Conservation (phyloP, 1,284 basidiomycete species). For the Coriolopsis trogii region DNA sequence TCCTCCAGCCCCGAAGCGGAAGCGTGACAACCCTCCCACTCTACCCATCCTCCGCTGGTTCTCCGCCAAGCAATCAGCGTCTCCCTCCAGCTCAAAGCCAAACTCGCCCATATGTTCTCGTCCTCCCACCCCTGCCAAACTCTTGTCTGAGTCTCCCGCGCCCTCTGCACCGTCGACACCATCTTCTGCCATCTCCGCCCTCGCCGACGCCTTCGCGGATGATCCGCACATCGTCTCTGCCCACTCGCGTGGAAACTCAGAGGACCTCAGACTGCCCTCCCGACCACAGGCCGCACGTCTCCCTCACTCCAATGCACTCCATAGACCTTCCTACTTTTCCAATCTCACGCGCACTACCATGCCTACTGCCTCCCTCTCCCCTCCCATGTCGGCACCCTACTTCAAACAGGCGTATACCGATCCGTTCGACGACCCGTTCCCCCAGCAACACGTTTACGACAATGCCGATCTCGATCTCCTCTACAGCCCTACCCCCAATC, state of each 20-base stretch:
- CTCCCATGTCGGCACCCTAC: constrained; percentile 23
- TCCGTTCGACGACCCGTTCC: constrained; percentile 35
- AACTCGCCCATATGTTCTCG: constrained; percentile 29
- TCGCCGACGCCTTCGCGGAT: constrained; percentile 46
- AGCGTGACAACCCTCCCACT: constrained; percentile 13
- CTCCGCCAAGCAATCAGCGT: constrained; percentile 29
- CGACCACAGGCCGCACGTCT: constrained; percentile 52
- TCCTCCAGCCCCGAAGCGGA: constrained; percentile 15
- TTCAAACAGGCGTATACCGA: constrained; percentile 28
- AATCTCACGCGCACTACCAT: constrained; percentile 63
- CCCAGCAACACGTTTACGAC: constrained; percentile 19
- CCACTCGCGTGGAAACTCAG: constrained; percentile 20
- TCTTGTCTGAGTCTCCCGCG: constrained; percentile 24
- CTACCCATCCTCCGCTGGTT: constrained; percentile 56
- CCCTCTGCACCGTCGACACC: constrained; percentile 30
- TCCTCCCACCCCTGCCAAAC: constrained; percentile 26
- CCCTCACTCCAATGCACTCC: constrained; percentile 39
- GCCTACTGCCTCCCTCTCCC: constrained; percentile 61
- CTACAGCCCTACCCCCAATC: constrained; percentile 33
- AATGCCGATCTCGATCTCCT: constrained; percentile 32
- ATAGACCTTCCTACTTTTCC: constrained; percentile 56
- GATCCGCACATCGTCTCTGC: constrained; percentile 35
- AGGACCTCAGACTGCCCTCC: constrained; percentile 31
- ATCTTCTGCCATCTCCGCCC: constrained; percentile 30
- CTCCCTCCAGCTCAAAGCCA: constrained; percentile 28